phyloP scores from a whole-genome alignment of 768 basidiomycete genomes.

The Trichaptum fuscoviolaceum region DNA sequence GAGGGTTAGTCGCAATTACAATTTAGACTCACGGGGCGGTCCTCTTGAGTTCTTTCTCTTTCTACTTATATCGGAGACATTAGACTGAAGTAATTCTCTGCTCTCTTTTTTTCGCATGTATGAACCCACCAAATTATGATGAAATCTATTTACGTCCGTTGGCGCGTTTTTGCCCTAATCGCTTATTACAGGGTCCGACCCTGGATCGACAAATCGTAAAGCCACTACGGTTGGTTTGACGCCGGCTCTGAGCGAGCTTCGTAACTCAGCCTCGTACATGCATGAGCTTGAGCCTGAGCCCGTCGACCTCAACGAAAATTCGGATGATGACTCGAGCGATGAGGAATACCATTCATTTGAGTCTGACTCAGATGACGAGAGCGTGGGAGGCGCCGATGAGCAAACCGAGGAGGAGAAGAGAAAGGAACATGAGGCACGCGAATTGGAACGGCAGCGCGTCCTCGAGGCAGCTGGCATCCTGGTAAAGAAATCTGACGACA shows the following conservation, averaged over 20 bases:
- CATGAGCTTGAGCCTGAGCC: constrained; percentile 26
- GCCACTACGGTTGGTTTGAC: background rate
- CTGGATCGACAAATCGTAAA: constrained; percentile 3
- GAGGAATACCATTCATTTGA: constrained; percentile 42
- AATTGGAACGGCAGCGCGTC: constrained; percentile 72
- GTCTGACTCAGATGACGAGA: constrained; percentile 35
- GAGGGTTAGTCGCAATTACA: constrained; percentile 73
- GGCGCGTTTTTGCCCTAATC: background rate
- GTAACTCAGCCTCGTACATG: constrained; percentile 9
- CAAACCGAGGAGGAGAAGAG: constrained; percentile 38
- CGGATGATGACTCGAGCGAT: constrained; percentile 29
- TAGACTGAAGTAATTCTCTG: constrained; percentile 70
- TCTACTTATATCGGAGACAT: constrained; percentile 46
- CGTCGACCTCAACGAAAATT: constrained; percentile 25
- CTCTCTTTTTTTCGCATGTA: constrained; percentile 48
- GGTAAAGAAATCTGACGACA: constrained; percentile 55
- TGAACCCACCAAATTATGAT: constrained; percentile 13
- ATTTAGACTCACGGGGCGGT: constrained; percentile 11
- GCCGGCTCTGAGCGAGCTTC: constrained; percentile 1
- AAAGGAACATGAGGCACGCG: constrained; percentile 55
- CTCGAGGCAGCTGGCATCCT: constrained; percentile 87
- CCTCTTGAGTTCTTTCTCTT: constrained; percentile 45
- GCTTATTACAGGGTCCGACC: background rate
- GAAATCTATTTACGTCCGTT: constrained; percentile 6
- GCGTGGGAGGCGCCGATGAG: constrained; percentile 18